A percentile compares a stretch with the other conserved stretches of the same genome.
These are phyloP conservation scores for Apiospora malaysiana DNA, from an alignment of 2,329 filamentous ascomycete species.

Conservation along the genomic window DNA sequence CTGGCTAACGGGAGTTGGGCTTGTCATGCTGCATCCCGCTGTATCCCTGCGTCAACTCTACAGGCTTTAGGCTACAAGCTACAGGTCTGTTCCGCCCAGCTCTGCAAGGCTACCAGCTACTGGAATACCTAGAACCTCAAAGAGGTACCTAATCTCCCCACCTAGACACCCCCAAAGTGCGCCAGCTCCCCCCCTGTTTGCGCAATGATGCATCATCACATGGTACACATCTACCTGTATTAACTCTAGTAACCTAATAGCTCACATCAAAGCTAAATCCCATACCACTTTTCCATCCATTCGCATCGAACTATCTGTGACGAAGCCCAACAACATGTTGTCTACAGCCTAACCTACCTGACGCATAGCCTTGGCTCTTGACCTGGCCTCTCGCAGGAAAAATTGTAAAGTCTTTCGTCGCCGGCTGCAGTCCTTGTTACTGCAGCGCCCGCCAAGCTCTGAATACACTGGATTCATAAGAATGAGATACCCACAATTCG, in stretches of 20 bases:
- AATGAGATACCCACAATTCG: constrained; percentile 25
- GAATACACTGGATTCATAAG: background rate
- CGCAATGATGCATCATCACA: background rate
- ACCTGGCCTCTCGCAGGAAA: constrained; percentile 3
- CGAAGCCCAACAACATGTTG: constrained; percentile 15
- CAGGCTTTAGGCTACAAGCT: background rate
- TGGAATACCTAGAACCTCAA: background rate
- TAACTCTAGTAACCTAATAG: too few species aligned
- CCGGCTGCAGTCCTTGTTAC: background rate
- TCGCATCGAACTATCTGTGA: background rate
- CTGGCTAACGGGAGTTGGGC: constrained; percentile 7
- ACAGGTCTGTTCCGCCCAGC: background rate
- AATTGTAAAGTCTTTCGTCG: background rate
- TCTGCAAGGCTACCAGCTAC: constrained; percentile 3
- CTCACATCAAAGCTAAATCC: background rate
- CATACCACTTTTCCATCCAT: constrained; percentile 10
- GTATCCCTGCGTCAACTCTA: background rate
- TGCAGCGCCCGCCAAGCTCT: background rate
- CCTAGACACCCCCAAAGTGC: background rate
- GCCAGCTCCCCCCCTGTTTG: background rate
- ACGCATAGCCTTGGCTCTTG: background rate
- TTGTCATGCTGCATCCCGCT: background rate
- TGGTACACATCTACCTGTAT: constrained; percentile 2
- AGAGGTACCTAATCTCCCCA: background rate
- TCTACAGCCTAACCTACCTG: background rate